Percentiles rank a stretch among this genome's conserved stretches.
phyloP scores from a whole-genome alignment of 176 grass and related monocot genomes.

The Oryza meyeriana region DNA sequence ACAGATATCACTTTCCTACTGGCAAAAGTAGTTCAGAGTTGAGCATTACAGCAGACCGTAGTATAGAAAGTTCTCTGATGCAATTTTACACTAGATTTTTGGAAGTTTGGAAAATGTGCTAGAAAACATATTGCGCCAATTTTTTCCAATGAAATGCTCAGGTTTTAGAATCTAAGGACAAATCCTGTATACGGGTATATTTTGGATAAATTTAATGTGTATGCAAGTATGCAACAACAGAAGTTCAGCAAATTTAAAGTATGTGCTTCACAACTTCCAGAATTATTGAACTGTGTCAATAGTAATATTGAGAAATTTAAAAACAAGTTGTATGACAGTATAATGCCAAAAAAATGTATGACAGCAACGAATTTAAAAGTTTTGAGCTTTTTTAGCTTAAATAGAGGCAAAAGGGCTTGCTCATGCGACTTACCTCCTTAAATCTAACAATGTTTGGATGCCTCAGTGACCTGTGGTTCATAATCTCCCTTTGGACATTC shows the following conservation, averaged over 20 bases:
- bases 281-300: background rate
- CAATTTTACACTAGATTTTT: background rate
- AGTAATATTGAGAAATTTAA: background rate
- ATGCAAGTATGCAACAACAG: background rate
- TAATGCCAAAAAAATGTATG: background rate
- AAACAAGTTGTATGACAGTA: too few species aligned
- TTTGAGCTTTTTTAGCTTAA: conserved; percentile 4
- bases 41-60: background rate
- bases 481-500: conserved; percentile 98
- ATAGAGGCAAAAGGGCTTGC: background rate
- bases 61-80: background rate
- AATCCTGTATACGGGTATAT: background rate
- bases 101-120: background rate
- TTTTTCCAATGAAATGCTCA: background rate
- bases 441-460: conserved; percentile 96
- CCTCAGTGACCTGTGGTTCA: conserved; percentile 90
- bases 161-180: background rate
- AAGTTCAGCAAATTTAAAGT: background rate
- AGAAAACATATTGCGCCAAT: background rate
- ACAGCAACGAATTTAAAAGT: background rate
- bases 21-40: background rate
- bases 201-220: background rate
- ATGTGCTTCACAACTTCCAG: background rate
- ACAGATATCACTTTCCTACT: conserved; percentile 18
- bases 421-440: conserved; percentile 62